Conservation (phyloP, 1,139 yeast species). For the Taphrina sp. region DNA sequence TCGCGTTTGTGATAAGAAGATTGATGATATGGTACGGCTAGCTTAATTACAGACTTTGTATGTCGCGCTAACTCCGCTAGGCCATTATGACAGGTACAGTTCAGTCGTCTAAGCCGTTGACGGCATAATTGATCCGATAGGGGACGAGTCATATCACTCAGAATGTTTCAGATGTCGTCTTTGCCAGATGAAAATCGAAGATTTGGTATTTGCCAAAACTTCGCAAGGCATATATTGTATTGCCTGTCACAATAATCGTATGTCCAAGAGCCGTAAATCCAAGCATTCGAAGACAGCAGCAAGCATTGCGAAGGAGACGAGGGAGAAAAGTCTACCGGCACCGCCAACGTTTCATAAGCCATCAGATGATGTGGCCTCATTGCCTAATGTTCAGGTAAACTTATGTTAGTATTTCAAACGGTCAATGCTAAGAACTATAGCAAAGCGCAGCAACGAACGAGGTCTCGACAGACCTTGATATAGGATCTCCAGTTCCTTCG, state of each 20-base stretch:
- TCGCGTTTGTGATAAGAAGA: slow-evolving; percentile 80
- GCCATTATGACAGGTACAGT: slow-evolving; percentile 69
- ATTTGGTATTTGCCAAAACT: slow-evolving; percentile 87
- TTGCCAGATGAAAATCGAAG: slow-evolving; percentile 85
- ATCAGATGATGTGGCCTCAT: no score
- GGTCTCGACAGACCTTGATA: no score
- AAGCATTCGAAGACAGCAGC: slow-evolving; percentile 1
- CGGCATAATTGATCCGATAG: slow-evolving; percentile 42
- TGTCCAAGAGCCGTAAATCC: slow-evolving; percentile 53
- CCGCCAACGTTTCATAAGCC: no score
- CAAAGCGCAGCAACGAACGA: no score
- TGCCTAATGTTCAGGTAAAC: no score
- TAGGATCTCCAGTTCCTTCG: no score
- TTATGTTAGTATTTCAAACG: no score
- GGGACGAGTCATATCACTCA: slow-evolving; percentile 90
- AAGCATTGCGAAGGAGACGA: background rate
- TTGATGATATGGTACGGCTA: slow-evolving; percentile 63
- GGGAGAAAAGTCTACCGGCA: slow-evolving; percentile 9
- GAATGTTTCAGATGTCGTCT: slow-evolving; percentile 87
- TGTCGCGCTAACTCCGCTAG: background rate
- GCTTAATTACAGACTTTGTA: background rate
- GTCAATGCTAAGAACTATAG: no score
- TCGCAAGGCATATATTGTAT: slow-evolving; percentile 92
- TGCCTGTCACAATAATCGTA: slow-evolving; percentile 81
- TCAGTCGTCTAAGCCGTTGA: background rate